phyloP scores from a whole-genome alignment of 441 rosid genomes.

The Croton setiger region DNA sequence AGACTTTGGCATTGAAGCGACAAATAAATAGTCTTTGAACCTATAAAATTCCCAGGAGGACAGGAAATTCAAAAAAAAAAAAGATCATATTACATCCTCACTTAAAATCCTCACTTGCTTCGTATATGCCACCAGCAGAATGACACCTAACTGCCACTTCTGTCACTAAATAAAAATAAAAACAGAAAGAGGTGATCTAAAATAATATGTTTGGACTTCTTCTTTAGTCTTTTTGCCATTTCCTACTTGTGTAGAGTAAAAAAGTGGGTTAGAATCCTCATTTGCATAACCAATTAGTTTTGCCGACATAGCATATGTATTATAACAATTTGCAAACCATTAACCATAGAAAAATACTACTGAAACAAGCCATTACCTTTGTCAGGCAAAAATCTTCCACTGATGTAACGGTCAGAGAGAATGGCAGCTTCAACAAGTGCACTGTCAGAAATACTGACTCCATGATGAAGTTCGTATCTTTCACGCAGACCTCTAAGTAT shows the following conservation, averaged over 20 bases:
- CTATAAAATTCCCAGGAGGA: no score
- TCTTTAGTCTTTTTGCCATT: no score
- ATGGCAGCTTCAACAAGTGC: constrained; percentile 96
- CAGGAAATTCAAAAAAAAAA: background rate
- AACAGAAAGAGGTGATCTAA: no score
- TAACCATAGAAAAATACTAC: background rate
- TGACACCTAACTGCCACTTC: no score
- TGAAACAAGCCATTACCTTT: constrained; percentile 49
- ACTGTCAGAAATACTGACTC: constrained; percentile 89
- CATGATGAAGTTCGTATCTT: constrained; percentile 94
- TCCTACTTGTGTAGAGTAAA: background rate
- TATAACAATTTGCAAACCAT: background rate
- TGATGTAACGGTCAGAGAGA: constrained; percentile 87
- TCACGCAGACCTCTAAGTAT: constrained; percentile 87
- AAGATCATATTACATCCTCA: no score
- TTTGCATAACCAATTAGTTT: background rate
- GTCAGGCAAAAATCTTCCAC: constrained; percentile 93
- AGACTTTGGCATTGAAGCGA: background rate
- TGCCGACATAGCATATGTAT: background rate
- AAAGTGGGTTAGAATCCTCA: background rate
- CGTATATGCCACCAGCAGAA: no score
- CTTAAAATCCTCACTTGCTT: no score
- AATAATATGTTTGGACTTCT: no score
- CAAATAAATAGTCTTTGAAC: no score
- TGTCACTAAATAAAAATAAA: no score